These are phyloP conservation scores for Senecio squalidus DNA, from an alignment of 140 eudicot genomes.

Conservation along the genomic window DNA sequence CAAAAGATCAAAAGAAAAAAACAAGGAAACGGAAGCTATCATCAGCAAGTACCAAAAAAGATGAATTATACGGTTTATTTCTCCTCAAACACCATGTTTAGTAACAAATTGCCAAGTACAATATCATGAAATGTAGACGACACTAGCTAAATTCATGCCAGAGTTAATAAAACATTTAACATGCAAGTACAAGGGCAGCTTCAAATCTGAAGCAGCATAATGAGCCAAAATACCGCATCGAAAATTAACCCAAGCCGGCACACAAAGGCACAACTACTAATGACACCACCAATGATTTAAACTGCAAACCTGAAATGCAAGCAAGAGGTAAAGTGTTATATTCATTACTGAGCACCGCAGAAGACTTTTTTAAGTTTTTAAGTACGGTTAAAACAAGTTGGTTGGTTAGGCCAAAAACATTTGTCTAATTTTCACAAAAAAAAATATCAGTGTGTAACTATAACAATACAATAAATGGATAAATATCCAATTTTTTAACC, in stretches of 20 bases:
- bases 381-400: too few relatives aligned
- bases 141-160: too few relatives aligned
- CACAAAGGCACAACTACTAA: slow-evolving; percentile 4
- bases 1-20: too few relatives aligned
- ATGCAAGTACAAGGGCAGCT: neutral
- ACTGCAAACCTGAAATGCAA: slow-evolving; percentile 22
- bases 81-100: neutral
- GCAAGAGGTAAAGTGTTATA: neutral
- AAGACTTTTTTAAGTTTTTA: too few relatives aligned
- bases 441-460: too few relatives aligned
- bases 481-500: too few relatives aligned
- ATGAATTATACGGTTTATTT: neutral
- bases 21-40: too few relatives aligned
- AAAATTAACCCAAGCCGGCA: slow-evolving; percentile 2
- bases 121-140: neutral
- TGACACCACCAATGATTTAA: neutral
- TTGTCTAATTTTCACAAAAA: too few relatives aligned
- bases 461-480: too few relatives aligned
- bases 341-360: too few relatives aligned
- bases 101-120: neutral
- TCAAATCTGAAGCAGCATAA: slow-evolving; percentile 1
- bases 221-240: neutral
- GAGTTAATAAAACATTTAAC: too few relatives aligned
- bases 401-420: too few relatives aligned
- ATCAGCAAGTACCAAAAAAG: neutral